A percentile compares a stretch with the other conserved stretches of the same genome.
phyloP scores from a whole-genome alignment of 1,284 basidiomycete species.

The Lentinula novae-zelandiae region DNA sequence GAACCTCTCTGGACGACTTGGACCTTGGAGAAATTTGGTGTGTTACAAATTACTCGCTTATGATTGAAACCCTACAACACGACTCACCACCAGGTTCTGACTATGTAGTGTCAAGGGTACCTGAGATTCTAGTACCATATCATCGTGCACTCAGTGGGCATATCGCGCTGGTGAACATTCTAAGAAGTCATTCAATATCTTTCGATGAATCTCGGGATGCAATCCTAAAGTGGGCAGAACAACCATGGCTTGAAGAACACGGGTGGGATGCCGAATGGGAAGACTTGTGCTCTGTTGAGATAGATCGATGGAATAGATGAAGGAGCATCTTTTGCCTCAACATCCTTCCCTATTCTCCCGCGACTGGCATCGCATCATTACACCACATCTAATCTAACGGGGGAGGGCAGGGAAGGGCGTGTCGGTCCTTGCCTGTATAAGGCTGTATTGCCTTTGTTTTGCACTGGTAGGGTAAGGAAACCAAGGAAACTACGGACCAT shows the following conservation, averaged over 20 bases:
- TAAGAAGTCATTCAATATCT: constrained; percentile 60
- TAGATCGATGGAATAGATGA: constrained; percentile 61
- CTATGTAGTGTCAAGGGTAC: constrained; percentile 48
- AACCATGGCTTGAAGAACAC: constrained; percentile 58
- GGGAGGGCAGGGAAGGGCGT: too few relatives aligned
- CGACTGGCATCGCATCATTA: too few relatives aligned
- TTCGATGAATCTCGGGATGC: constrained; percentile 65
- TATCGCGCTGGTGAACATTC: constrained; percentile 47
- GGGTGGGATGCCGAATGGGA: constrained; percentile 73
- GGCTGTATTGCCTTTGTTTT: too few relatives aligned
- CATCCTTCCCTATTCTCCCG: too few relatives aligned
- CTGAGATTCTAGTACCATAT: constrained; percentile 58
- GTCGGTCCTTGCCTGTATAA: too few relatives aligned
- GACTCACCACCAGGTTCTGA: background rate
- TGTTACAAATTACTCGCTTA: constrained; percentile 16
- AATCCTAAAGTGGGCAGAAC: constrained; percentile 61
- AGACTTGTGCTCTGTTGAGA: constrained; percentile 67
- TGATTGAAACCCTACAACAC: background rate
- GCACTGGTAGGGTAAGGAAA: too few relatives aligned
- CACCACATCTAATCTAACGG: too few relatives aligned
- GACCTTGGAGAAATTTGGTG: constrained; percentile 75
- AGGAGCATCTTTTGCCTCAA: background rate
- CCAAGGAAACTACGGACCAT: too few relatives aligned
- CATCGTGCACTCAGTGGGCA: constrained; percentile 63
- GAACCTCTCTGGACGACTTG: constrained; percentile 79